Base-by-base conservation (phyloP, 1,284 basidiomycete species). In the Ustilago loliicola region DNA sequence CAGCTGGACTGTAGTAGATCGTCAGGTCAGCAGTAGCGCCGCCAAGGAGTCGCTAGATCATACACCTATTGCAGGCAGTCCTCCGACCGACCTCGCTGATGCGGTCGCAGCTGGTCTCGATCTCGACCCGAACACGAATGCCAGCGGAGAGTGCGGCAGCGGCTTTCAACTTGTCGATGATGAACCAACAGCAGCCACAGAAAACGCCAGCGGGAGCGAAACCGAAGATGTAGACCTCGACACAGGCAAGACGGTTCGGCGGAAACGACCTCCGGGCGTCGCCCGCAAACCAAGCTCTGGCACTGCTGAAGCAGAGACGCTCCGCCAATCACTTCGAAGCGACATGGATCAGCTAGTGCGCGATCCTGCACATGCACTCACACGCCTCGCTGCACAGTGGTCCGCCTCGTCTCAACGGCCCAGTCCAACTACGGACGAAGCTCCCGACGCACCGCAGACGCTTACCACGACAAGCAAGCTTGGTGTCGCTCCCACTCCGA, bases 1-100 rank as follows among this genome's bases (percentile, higher is more conserved):
- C 1, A 79, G 77, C 61, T 79, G 77, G 77, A 79, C 77, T 15
- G 71, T 79, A n/a, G 67, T 79, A n/a, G 70, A 79, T 50, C 60
- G 59, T 21, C 61, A 77, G 17, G 15, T 25, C 30, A 29, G 42
- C 34, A 38, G 30, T 27, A 25, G 17, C 21, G 48, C 52, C 25
- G 25, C 23, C 17, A 19, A 63, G n/a, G 51, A 66, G 29, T 64
- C 70, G 48, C 56, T 67, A n/a, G 69, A 68, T 21, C 66, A 77
- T 17, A 64, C 72, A 5, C 72, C 77, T 9, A 75, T 79, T 13
- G 77, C 61, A 13, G 77, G 77, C 42, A 79, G 77, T 42, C 77
- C 74, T 8, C 73, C 77, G 5, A 71, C 73, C 3, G 75, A 79
- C 36, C 56, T 79, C 25, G 66, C 66, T 15, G 66, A 69, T 30